Conservation (phyloP, 371 early-diverging fungal genomes). For the Rhizopus delemar region DNA sequence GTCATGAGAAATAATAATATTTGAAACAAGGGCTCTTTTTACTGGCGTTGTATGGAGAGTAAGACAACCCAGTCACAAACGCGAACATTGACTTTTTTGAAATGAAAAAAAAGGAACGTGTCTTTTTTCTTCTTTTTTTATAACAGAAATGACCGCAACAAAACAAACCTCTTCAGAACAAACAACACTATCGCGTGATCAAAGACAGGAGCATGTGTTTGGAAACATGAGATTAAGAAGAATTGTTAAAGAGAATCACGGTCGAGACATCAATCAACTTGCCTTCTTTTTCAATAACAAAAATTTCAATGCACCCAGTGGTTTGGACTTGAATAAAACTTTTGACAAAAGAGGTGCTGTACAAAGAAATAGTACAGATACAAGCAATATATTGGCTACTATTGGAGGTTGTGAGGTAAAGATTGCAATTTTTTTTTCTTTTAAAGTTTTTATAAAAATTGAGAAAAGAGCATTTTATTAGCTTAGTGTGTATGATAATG, state of each 20-base stretch:
- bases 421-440: no score
- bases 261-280: slow-evolving; percentile 68
- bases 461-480: slow-evolving; percentile 23
- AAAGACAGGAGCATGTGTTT: slow-evolving; percentile 50
- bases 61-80: not conserved
- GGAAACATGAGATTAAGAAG: slow-evolving; percentile 75
- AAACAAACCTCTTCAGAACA: not conserved
- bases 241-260: slow-evolving; percentile 88
- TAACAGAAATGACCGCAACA: not conserved
- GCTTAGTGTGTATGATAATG: slow-evolving; percentile 88
- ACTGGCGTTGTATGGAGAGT: not conserved
- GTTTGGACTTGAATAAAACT: slow-evolving; percentile 55
- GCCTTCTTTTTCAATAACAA: slow-evolving; percentile 70
- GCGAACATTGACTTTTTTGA: not conserved
- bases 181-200: not conserved
- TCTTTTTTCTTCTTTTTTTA: slow-evolving; percentile 2
- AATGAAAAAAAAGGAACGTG: not conserved
- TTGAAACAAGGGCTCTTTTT: no score
- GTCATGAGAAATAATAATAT: no score
- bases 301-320: slow-evolving; percentile 54
- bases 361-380: slow-evolving; percentile 64
- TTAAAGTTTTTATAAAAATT: not conserved
- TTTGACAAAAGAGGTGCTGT: slow-evolving; percentile 72
- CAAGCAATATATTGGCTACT: slow-evolving; percentile 74
- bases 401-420: slow-evolving; percentile 69